These are phyloP conservation scores for Cryphonectria naterciae DNA, from an alignment of 2,329 filamentous ascomycete species.

Conservation along the genomic window DNA sequence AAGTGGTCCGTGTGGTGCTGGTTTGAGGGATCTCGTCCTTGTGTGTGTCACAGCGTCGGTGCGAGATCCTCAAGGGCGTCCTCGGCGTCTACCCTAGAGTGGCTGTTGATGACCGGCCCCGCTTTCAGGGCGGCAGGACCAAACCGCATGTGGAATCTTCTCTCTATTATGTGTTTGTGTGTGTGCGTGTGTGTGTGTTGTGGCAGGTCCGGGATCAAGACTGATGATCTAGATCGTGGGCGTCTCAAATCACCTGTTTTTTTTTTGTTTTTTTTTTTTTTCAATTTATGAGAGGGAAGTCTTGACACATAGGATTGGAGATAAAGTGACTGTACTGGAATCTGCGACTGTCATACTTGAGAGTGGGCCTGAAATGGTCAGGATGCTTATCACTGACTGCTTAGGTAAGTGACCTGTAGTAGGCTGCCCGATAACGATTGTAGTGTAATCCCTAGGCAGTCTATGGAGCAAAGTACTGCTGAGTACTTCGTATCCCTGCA, in stretches of 20 bases:
- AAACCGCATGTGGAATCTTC: background rate
- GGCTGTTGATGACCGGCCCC: conserved; percentile 2
- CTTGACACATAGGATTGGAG: background rate
- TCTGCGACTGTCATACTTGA: background rate
- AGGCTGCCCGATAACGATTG: background rate
- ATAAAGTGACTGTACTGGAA: background rate
- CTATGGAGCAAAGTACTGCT: background rate
- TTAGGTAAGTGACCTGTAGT: background rate
- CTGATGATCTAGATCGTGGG: background rate
- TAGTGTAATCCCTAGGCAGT: background rate
- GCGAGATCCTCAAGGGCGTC: background rate
- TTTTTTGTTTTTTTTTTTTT: background rate
- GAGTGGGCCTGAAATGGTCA: background rate
- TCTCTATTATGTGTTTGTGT: no score
- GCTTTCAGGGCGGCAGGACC: conserved; percentile 1
- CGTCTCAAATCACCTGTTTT: no score
- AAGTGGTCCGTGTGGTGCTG: background rate
- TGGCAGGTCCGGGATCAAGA: background rate
- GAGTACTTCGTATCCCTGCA: conserved; percentile 1
- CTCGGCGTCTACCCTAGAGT: background rate
- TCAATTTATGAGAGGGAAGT: background rate
- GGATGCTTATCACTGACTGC: background rate
- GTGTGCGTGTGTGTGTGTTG: background rate
- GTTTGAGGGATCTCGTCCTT: background rate
- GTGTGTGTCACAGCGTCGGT: background rate